Evolutionary conservation across 805 yeast genomes (phyloP).

Genomic region (Wickerhamomyces hampshirensis): DNA sequence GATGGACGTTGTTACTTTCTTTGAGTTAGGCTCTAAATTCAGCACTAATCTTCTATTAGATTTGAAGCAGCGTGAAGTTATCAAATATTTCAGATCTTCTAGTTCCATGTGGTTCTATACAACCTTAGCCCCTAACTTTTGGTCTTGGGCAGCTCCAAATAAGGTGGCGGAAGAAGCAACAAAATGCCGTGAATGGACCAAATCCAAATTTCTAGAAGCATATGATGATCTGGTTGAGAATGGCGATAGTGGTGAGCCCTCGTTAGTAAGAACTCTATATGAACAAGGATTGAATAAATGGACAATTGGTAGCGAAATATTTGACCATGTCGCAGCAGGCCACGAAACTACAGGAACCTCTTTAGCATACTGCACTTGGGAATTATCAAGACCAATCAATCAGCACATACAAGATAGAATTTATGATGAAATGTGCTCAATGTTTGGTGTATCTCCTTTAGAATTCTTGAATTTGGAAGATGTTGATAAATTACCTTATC

Average conservation of each 20-base stretch:
- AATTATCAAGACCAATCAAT: conserved; percentile 48
- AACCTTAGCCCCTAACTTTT: conserved; percentile 51
- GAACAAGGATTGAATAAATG: conserved; percentile 21
- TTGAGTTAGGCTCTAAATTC: conserved; percentile 49
- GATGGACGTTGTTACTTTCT: conserved; percentile 61
- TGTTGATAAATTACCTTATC: conserved; percentile 50
- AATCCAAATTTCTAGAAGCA: conserved; percentile 24
- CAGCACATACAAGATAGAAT: conserved; percentile 41
- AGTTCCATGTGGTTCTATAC: conserved; percentile 65
- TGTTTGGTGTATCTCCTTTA: conserved; percentile 29
- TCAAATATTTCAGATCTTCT: conserved; percentile 41
- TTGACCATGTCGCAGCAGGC: conserved; percentile 72
- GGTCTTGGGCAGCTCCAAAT: conserved; percentile 43
- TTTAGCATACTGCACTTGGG: conserved; percentile 54
- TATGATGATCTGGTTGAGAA: conserved; percentile 17
- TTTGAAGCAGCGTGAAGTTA: conserved; percentile 36
- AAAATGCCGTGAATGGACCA: conserved; percentile 42
- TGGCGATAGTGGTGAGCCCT: conserved; percentile 12
- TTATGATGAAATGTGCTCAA: conserved; percentile 38
- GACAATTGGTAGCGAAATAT: conserved; percentile 41
- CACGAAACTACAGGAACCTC: conserved; percentile 71
- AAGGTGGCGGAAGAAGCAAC: conserved; percentile 34
- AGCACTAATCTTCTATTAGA: conserved; percentile 41
- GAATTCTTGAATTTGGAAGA: conserved; percentile 26
- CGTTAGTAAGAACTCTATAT: conserved; percentile 20